phyloP scores from a whole-genome alignment of 2,329 filamentous ascomycete species.

The Rugonectria rugulosa region DNA sequence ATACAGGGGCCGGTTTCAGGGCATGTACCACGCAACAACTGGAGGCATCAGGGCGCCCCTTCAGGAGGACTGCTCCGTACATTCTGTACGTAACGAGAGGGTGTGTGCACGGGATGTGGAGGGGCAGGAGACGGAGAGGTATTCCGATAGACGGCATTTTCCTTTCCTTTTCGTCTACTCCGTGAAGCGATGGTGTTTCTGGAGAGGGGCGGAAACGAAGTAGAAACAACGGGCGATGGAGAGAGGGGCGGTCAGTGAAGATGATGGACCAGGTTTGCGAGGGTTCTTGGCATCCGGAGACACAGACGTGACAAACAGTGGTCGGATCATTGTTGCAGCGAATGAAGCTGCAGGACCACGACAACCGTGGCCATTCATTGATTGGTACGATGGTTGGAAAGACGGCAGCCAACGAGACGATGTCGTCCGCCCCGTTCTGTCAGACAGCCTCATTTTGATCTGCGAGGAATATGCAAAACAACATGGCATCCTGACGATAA shows the following conservation, averaged over 20 bases:
- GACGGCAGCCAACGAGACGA: background rate
- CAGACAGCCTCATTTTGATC: constrained; percentile 8
- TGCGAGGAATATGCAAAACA: constrained; percentile 16
- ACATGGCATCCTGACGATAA: constrained; percentile 9
- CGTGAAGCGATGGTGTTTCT: background rate
- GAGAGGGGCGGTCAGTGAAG: background rate
- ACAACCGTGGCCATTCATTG: background rate
- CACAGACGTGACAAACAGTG: too few species aligned
- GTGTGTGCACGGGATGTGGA: constrained; percentile 10
- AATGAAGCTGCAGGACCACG: too few species aligned
- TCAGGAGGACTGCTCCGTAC: background rate
- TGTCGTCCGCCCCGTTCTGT: constrained; percentile 4
- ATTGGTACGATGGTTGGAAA: background rate
- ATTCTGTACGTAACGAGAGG: background rate
- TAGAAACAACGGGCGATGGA: background rate
- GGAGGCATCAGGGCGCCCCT: background rate
- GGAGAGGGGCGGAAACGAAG: background rate
- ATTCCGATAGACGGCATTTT: background rate
- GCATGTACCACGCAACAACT: constrained; percentile 5
- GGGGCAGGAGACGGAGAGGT: background rate
- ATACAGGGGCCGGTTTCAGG: constrained; percentile 13
- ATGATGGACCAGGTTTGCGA: background rate
- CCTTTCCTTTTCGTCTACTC: background rate
- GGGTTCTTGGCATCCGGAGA: background rate
- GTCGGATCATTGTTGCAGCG: too few species aligned